Conservation (phyloP, 495 filamentous ascomycete species). For the Xylaria cubensis region DNA sequence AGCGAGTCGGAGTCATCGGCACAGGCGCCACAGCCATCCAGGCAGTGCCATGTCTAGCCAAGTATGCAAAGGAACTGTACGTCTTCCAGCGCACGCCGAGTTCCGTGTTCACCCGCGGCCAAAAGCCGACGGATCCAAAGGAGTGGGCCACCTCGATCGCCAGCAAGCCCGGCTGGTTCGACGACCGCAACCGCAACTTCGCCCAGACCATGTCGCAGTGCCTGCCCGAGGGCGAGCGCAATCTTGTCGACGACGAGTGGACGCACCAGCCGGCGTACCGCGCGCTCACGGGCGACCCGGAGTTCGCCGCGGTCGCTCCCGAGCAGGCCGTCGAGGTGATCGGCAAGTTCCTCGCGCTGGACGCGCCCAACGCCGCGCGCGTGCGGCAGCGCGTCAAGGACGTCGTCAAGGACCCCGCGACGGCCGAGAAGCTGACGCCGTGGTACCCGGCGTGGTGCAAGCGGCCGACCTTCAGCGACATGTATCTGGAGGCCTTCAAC, state of each 20-base stretch:
- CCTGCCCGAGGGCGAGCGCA: slow-evolving; percentile 34
- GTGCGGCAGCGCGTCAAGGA: slow-evolving; percentile 48
- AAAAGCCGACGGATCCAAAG: slow-evolving; percentile 55
- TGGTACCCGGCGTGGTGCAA: slow-evolving; percentile 58
- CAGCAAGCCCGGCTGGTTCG: slow-evolving; percentile 53
- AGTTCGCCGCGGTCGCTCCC: slow-evolving; percentile 34
- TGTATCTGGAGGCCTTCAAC: slow-evolving; percentile 55
- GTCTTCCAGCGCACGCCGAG: slow-evolving; percentile 65
- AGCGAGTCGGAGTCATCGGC: slow-evolving; percentile 60
- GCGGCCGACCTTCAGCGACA: slow-evolving; percentile 54
- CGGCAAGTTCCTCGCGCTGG: slow-evolving; percentile 38
- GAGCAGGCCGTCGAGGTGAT: slow-evolving; percentile 47
- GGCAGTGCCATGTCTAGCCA: slow-evolving; percentile 56
- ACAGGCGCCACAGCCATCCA: slow-evolving; percentile 65
- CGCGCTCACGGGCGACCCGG: slow-evolving; percentile 41
- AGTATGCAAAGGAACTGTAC: slow-evolving; percentile 58
- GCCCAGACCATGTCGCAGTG: slow-evolving; percentile 37
- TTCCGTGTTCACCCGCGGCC: slow-evolving; percentile 53
- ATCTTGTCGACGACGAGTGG: slow-evolving; percentile 55
- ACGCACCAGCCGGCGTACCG: slow-evolving; percentile 39
- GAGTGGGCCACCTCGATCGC: slow-evolving; percentile 52
- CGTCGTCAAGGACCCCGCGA: slow-evolving; percentile 52
- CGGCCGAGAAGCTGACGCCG: slow-evolving; percentile 49
- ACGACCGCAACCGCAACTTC: slow-evolving; percentile 46
- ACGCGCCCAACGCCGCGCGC: slow-evolving; percentile 33